A percentile compares a stretch with the other conserved stretches of the same genome.
phyloP scores from a whole-genome alignment of 129 eudicot genomes.

The Flaveria sonorensis region DNA sequence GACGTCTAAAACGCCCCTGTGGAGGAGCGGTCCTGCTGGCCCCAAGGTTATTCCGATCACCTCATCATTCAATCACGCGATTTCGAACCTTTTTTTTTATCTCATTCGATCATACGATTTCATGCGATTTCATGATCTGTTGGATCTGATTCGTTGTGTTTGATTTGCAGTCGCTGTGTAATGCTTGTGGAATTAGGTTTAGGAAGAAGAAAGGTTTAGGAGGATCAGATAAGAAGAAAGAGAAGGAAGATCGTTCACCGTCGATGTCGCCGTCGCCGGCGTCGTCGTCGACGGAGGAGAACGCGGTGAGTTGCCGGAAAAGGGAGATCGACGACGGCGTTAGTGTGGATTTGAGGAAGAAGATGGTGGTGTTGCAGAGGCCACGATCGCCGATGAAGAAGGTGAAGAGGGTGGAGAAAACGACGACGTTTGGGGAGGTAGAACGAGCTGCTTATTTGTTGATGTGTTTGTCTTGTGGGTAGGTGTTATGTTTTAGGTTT shows the following conservation, averaged over 20 bases:
- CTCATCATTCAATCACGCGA: neutral
- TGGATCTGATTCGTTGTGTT: slow-evolving; percentile 11
- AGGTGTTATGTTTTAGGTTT: neutral
- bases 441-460: slow-evolving; percentile 72
- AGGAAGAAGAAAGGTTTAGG: slow-evolving; percentile 43
- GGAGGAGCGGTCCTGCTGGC: slow-evolving; percentile 77
- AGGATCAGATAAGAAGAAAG: slow-evolving; percentile 20
- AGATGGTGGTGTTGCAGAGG: slow-evolving; percentile 29
- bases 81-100: neutral
- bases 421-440: slow-evolving; percentile 56
- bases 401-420: slow-evolving; percentile 28
- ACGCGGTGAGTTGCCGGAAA: neutral
- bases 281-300: slow-evolving; percentile 1
- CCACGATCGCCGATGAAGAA: slow-evolving; percentile 48
- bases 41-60: slow-evolving; percentile 48
- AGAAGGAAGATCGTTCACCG: neutral
- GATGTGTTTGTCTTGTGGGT: slow-evolving; percentile 64
- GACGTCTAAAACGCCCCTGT: slow-evolving; percentile 65
- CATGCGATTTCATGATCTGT: neutral
- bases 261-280: neutral
- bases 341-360: slow-evolving; percentile 30
- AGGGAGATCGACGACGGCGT: neutral
- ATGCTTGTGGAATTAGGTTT: slow-evolving; percentile 76
- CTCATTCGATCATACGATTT: neutral
- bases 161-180: slow-evolving; percentile 60